Conservation (phyloP, 225 moss, liverwort and hornwort genomes). For the Polytrichum formosum region DNA sequence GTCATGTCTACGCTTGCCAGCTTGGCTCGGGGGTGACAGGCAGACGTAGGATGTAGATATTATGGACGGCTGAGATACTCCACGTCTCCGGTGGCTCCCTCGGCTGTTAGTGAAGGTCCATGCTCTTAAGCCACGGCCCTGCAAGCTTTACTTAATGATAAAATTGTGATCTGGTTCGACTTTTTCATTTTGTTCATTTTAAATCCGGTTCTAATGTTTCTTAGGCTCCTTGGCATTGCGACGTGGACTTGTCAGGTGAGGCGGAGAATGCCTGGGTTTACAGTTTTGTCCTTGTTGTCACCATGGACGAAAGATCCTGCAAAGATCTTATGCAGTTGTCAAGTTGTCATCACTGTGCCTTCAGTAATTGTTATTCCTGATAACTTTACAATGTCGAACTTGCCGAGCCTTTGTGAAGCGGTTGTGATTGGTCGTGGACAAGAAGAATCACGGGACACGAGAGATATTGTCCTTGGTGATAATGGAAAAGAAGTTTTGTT, state of each 20-base stretch:
- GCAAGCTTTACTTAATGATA: too few species aligned
- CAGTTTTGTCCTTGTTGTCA: background rate
- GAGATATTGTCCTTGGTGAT: background rate
- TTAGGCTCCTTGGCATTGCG: fast-evolving
- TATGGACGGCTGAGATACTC: too few species aligned
- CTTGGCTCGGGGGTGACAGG: too few species aligned
- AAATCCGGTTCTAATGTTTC: fast-evolving
- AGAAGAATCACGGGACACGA: background rate
- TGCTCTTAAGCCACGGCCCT: too few species aligned
- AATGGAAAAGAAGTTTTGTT: background rate
- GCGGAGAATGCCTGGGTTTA: background rate
- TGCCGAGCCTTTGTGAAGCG: background rate
- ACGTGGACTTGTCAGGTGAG: background rate
- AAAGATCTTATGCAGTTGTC: background rate
- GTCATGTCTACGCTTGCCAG: too few species aligned
- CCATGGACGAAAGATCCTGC: background rate
- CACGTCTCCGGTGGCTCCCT: too few species aligned
- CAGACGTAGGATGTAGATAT: too few species aligned
- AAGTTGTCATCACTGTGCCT: background rate
- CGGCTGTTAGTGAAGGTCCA: too few species aligned
- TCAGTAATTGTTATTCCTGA: fast-evolving
- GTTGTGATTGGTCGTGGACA: background rate
- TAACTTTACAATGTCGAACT: fast-evolving
- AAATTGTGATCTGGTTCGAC: too few species aligned
- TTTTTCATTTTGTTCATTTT: too few species aligned